These are phyloP conservation scores for Gynochthodes officinalis DNA, from an alignment of 257 asterid species.

Conservation along the genomic window DNA sequence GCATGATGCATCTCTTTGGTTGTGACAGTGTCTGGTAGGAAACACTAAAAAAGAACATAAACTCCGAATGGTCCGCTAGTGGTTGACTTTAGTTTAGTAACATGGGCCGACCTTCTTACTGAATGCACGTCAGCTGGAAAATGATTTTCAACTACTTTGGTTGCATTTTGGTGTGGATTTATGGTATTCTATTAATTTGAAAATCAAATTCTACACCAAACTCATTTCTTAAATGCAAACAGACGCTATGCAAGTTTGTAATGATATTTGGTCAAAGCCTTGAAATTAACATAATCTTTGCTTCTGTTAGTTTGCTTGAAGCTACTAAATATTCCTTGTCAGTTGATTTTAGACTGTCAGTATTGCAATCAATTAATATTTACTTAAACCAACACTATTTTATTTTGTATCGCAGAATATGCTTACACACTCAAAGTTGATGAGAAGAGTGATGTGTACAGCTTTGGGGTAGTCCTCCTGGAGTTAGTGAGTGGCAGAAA, in stretches of 20 bases:
- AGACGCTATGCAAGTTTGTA: neutral
- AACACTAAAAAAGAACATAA: conserved; percentile 5
- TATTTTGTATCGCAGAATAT: conserved; percentile 50
- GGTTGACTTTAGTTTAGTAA: neutral
- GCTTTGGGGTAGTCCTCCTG: conserved; percentile 86
- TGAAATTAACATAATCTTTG: neutral
- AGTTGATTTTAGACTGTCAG: neutral
- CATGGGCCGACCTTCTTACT: neutral
- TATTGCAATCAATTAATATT: neutral
- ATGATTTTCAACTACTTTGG: conserved; percentile 26
- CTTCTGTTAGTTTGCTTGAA: neutral
- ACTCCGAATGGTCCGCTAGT: neutral
- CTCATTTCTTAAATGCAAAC: neutral
- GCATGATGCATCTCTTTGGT: no score
- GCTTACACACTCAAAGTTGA: conserved; percentile 97
- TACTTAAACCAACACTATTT: neutral
- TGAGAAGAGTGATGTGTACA: conserved; percentile 97
- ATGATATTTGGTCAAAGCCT: conserved; percentile 6
- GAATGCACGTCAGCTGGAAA: conserved; percentile 6
- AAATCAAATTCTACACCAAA: conserved; percentile 4
- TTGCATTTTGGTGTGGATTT: conserved; percentile 10
- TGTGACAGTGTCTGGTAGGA: neutral
- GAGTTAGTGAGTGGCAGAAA: conserved; percentile 80
- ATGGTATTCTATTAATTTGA: conserved; percentile 1
- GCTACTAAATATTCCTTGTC: neutral